These are phyloP conservation scores for Chalaropsis ovoidea DNA, from an alignment of 2,329 filamentous ascomycete genomes.

Conservation along the genomic window DNA sequence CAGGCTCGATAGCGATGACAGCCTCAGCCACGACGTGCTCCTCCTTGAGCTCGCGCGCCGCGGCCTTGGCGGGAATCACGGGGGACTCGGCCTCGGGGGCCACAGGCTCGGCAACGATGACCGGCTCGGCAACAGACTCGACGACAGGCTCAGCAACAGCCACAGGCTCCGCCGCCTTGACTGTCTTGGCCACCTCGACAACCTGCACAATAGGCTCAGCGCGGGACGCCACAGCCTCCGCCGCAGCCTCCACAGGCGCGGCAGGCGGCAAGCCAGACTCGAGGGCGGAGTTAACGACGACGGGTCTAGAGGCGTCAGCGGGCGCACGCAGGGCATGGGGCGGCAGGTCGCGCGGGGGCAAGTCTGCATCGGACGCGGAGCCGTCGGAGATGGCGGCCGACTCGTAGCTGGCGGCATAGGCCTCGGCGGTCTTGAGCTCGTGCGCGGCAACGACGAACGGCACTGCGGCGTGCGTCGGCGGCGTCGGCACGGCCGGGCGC, in stretches of 20 bases:
- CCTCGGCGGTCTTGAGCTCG: background rate
- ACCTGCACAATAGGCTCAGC: background rate
- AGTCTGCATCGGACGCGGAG: background rate
- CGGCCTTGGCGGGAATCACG: background rate
- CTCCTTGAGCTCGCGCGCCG: background rate
- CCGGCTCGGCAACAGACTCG: background rate
- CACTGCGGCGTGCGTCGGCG: constrained; percentile 14
- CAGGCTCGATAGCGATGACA: background rate
- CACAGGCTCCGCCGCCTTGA: constrained; percentile 1
- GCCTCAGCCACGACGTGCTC: background rate
- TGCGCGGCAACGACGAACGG: constrained; percentile 1
- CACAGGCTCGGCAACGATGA: background rate
- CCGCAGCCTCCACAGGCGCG: background rate
- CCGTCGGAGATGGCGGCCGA: background rate
- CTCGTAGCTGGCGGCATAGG: background rate
- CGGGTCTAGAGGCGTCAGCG: background rate
- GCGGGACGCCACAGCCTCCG: background rate
- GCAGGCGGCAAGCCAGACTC: background rate
- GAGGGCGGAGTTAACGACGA: background rate
- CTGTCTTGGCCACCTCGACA: constrained; percentile 3
- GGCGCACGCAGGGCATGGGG: background rate
- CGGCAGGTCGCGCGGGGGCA: background rate
- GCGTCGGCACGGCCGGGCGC: constrained; percentile 15
- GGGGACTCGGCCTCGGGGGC: background rate
- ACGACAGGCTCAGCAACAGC: background rate